phyloP scores from a whole-genome alignment of 768 basidiomycete species.

The Suillus placidus region DNA sequence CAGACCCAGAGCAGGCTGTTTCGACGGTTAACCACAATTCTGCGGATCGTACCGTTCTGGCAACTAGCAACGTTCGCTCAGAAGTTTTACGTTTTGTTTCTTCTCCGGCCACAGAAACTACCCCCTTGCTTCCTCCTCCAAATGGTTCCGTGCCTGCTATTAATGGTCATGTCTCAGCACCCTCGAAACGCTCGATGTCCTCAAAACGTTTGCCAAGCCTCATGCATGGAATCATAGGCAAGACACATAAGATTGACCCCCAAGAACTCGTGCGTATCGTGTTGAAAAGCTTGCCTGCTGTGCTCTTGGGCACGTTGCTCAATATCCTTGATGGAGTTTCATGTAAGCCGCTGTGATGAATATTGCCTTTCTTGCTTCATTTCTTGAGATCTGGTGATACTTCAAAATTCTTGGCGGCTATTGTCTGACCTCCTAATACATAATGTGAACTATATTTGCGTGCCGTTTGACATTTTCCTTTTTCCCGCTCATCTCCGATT shows the following conservation, averaged over 20 bases:
- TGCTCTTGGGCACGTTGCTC: constrained; percentile 79
- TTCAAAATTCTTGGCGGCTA: constrained; percentile 2
- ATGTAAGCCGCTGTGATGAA: constrained; percentile 51
- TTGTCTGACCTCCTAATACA: neutral
- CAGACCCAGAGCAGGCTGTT: neutral
- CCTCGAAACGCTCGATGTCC: neutral
- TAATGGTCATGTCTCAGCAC: neutral
- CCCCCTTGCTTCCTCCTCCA: neutral
- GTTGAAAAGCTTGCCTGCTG: constrained; percentile 70
- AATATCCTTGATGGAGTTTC: constrained; percentile 95
- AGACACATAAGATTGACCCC: constrained; percentile 1
- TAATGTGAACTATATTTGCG: constrained; percentile 4
- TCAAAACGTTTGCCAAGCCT: constrained; percentile 5
- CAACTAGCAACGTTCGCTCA: neutral
- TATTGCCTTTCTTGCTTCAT: neutral
- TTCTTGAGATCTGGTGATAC: constrained; percentile 3
- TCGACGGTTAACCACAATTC: neutral
- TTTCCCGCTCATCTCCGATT: constrained; percentile 1
- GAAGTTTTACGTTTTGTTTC: neutral
- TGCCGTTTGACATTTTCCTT: neutral
- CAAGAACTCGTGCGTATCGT: constrained; percentile 12
- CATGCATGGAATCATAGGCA: neutral
- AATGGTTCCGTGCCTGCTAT: neutral
- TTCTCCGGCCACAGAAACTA: neutral
- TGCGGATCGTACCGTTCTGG: neutral